Evolutionary conservation across 169 alveolate genomes (phyloP).

Genomic region (Blepharisma undulans): DNA sequence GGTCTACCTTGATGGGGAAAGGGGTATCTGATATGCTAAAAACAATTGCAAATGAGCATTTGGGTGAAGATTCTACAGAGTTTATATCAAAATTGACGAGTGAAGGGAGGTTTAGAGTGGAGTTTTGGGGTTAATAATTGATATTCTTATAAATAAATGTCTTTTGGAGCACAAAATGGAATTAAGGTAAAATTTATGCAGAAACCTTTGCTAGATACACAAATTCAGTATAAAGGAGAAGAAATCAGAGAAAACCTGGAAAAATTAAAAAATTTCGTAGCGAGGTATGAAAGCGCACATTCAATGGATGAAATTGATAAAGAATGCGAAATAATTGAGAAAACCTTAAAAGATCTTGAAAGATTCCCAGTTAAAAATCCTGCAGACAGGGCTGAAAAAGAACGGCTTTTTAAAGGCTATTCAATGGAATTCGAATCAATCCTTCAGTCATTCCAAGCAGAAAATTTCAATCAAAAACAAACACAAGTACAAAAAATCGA

Average conservation of each 20-base stretch:
- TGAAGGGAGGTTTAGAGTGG: not conserved
- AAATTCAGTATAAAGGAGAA: not conserved
- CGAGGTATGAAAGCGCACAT: not conserved
- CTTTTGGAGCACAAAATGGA: not conserved
- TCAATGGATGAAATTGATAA: not conserved
- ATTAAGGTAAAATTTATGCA: not conserved
- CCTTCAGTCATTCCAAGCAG: not conserved
- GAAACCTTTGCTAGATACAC: not conserved
- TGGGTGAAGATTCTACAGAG: not conserved
- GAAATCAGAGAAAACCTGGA: not conserved
- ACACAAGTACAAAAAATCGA: not conserved
- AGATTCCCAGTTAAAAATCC: not conserved
- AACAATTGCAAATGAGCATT: conserved; percentile 26
- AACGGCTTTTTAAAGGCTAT: not conserved
- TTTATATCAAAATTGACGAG: not conserved
- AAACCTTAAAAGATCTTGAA: not conserved
- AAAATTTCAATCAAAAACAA: not conserved
- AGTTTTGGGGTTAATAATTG: conserved; percentile 9
- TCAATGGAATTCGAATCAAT: not conserved
- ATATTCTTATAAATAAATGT: not conserved
- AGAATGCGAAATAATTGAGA: not conserved
- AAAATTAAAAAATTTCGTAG: not conserved
- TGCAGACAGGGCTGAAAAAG: not conserved
- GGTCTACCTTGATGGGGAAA: not conserved
- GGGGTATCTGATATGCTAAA: not conserved